These are phyloP conservation scores for Flagelloscypha sp. DNA, from an alignment of 768 basidiomycete genomes.

Conservation along the genomic window DNA sequence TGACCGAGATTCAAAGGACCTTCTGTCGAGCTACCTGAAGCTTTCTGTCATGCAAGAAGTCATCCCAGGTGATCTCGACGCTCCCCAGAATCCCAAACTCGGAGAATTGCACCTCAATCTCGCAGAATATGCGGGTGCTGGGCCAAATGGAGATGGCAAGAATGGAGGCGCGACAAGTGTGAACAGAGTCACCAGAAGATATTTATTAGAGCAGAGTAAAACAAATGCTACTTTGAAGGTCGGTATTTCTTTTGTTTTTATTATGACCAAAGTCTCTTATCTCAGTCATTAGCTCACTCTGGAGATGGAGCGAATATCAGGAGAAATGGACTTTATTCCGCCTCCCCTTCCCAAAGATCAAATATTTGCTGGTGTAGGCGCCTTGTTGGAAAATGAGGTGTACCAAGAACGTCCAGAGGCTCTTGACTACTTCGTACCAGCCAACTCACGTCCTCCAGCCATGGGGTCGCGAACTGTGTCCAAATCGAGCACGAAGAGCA, in stretches of 20 bases:
- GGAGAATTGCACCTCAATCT: constrained; percentile 65
- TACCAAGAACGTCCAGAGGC: constrained; percentile 43
- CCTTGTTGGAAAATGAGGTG: constrained; percentile 49
- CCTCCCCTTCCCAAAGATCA: constrained; percentile 68
- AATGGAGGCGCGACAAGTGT: too few species aligned
- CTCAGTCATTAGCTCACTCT: constrained; percentile 44
- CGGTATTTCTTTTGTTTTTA: constrained; percentile 6
- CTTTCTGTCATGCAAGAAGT: constrained; percentile 61
- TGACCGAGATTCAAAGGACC: constrained; percentile 37
- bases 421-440: constrained; percentile 34
- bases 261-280: neutral
- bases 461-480: constrained; percentile 4
- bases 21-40: constrained; percentile 57
- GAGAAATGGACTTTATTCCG: constrained; percentile 47
- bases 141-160: constrained; percentile 29
- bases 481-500: constrained; percentile 6
- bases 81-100: constrained; percentile 50
- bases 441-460: constrained; percentile 3
- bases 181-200: constrained; percentile 59
- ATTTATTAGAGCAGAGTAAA: constrained; percentile 64
- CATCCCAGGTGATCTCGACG: constrained; percentile 44
- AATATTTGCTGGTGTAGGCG: constrained; percentile 60
- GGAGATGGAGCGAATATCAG: constrained; percentile 44
- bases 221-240: constrained; percentile 76
- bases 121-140: constrained; percentile 61